These are phyloP conservation scores for Pyricularia sp. DNA, from an alignment of 2,329 filamentous ascomycete genomes.

Conservation along the genomic window DNA sequence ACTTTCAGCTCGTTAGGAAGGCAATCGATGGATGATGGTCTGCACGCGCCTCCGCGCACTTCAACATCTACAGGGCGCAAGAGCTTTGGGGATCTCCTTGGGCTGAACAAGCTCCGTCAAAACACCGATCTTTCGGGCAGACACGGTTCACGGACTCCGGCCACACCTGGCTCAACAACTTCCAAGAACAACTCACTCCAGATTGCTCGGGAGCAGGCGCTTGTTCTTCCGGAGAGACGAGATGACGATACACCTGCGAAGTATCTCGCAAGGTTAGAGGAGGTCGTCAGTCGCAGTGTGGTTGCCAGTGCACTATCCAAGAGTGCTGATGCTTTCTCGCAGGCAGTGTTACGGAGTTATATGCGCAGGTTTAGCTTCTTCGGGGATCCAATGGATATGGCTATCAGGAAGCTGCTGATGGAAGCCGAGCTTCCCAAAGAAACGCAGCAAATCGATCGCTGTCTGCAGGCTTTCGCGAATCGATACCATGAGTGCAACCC, in stretches of 20 bases:
- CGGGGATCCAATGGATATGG: conserved; percentile 96
- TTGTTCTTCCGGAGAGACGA: conserved; percentile 65
- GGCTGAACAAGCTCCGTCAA: conserved; percentile 68
- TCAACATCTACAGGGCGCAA: conserved; percentile 87
- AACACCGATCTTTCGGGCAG: conserved; percentile 63
- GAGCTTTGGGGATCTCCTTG: conserved; percentile 86
- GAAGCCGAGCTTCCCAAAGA: conserved; percentile 94
- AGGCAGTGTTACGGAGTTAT: conserved; percentile 80
- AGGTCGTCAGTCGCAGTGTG: conserved; percentile 66
- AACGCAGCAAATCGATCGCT: conserved; percentile 95
- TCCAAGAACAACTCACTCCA: conserved; percentile 82
- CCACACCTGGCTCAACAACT: conserved; percentile 57
- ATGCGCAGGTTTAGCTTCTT: conserved; percentile 95
- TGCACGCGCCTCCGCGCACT: conserved; percentile 55
- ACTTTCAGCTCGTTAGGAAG: conserved; percentile 78
- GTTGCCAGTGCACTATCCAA: conserved; percentile 84
- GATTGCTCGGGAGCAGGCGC: conserved; percentile 55
- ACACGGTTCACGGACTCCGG: conserved; percentile 59
- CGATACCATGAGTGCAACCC: conserved; percentile 98
- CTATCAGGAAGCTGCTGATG: conserved; percentile 89
- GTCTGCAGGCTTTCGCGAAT: conserved; percentile 88
- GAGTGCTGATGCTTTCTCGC: conserved; percentile 73
- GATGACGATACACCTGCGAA: conserved; percentile 86
- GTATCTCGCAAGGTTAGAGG: conserved; percentile 78
- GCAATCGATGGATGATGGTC: conserved; percentile 60